A percentile compares a stretch with the other conserved stretches of the same genome.
These are phyloP conservation scores for Malus hybrid DNA, from an alignment of 331 rosid genomes.

Conservation along the genomic window DNA sequence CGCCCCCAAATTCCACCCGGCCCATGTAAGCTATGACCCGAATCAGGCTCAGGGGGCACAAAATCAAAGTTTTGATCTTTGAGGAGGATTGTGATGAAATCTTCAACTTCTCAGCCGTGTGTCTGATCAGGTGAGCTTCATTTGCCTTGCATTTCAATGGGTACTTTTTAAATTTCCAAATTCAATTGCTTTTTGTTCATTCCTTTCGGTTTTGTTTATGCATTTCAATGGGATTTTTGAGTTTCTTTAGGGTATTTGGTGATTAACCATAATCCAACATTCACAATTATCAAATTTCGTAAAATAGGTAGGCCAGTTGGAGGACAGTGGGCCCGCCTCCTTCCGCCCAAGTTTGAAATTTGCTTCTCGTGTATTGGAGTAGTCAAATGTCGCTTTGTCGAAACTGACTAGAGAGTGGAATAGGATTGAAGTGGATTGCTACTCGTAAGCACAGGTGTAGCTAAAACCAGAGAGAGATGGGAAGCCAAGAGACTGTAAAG, in stretches of 20 bases:
- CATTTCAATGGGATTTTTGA: neutral
- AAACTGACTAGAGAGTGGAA: neutral
- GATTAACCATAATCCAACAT: neutral
- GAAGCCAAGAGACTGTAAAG: constrained; percentile 57
- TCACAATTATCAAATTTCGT: neutral
- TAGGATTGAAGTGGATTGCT: constrained; percentile 1
- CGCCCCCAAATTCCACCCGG: neutral
- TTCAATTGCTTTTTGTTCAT: neutral
- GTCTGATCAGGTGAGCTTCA: neutral
- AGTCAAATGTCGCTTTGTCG: too few relatives aligned
- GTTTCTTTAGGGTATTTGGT: neutral
- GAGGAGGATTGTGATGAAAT: too few relatives aligned
- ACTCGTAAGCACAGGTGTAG: neutral
- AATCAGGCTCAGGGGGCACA: neutral
- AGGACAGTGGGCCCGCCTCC: too few relatives aligned
- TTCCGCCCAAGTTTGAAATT: too few relatives aligned
- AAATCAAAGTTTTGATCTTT: neutral
- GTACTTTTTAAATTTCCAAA: neutral
- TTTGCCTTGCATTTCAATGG: neutral
- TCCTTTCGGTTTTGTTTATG: too few relatives aligned
- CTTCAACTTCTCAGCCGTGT: neutral
- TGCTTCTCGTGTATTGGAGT: too few relatives aligned
- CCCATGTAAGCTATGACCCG: neutral
- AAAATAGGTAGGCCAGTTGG: neutral
- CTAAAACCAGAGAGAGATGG: constrained; percentile 28